Percentiles rank a stretch among this genome's conserved stretches.
Evolutionary conservation across 1,139 yeast species (phyloP).

Genomic region (Eremothecium sinecaudum): DNA sequence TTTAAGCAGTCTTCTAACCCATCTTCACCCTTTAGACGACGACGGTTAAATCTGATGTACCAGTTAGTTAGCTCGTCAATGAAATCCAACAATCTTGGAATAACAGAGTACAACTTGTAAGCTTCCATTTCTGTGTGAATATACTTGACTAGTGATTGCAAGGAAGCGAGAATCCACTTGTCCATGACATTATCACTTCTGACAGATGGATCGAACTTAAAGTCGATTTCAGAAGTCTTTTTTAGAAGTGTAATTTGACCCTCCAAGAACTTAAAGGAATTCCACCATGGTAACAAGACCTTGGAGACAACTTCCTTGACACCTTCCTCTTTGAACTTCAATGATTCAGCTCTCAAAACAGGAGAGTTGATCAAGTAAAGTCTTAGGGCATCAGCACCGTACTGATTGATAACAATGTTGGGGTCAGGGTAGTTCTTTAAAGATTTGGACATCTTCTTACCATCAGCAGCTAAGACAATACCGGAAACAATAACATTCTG

Average conservation of each 20-base stretch:
- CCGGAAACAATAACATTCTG: conserved; percentile 94
- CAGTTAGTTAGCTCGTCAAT: conserved; percentile 95
- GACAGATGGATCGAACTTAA: conserved; percentile 57
- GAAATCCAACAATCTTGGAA: conserved; percentile 77
- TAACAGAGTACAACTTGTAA: conserved; percentile 90
- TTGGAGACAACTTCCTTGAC: conserved; percentile 95
- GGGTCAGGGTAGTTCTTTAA: conserved; percentile 98
- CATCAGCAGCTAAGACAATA: conserved; percentile 94
- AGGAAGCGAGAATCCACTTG: conserved; percentile 89
- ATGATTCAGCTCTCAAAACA: conserved; percentile 89
- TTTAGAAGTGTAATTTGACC: conserved; percentile 82
- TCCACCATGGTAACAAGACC: conserved; percentile 97
- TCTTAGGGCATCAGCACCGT: conserved; percentile 97
- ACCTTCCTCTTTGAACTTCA: conserved; percentile 97
- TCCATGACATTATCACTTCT: conserved; percentile 88
- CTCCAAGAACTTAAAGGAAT: conserved; percentile 90
- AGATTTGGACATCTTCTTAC: conserved; percentile 98
- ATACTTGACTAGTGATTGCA: conserved; percentile 78
- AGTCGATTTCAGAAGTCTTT: conserved; percentile 64
- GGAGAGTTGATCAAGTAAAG: conserved; percentile 95
- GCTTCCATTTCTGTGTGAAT: conserved; percentile 84
- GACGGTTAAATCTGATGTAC: conserved; percentile 97
- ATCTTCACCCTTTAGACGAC: conserved; percentile 91
- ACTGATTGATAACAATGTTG: conserved; percentile 61
- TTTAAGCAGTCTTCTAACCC: conserved; percentile 74